These are phyloP conservation scores for Cercophora newfieldiana DNA, from an alignment of 495 filamentous ascomycete species.

Conservation along the genomic window DNA sequence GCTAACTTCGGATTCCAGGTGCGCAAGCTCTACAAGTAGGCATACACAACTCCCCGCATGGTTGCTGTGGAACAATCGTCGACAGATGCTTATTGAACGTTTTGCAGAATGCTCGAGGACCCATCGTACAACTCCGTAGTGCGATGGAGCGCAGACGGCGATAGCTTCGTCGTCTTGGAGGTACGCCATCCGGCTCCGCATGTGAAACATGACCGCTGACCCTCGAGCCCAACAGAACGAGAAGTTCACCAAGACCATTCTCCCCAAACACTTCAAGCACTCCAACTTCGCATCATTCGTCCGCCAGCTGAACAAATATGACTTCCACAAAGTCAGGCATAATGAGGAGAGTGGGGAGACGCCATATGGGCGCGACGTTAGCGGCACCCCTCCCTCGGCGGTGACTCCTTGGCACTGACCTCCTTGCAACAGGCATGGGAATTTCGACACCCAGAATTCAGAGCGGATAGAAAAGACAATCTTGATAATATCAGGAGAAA, in stretches of 20 bases:
- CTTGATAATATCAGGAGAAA: slow-evolving; percentile 96
- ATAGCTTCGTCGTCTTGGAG: slow-evolving; percentile 97
- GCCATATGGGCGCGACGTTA: slow-evolving; percentile 87
- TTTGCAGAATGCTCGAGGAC: slow-evolving; percentile 90
- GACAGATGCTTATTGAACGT: slow-evolving; percentile 28
- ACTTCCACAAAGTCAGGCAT: slow-evolving; percentile 98
- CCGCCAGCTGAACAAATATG: slow-evolving; percentile 97
- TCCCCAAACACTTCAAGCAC: slow-evolving; percentile 99
- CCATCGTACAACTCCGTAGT: slow-evolving; percentile 90
- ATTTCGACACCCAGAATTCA: slow-evolving; percentile 97
- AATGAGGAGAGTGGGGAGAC: slow-evolving; percentile 92
- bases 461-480: slow-evolving; percentile 91
- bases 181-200: slow-evolving; percentile 49
- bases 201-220: slow-evolving; percentile 12
- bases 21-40: slow-evolving; percentile 95
- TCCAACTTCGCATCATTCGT: slow-evolving; percentile 99
- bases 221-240: slow-evolving; percentile 66
- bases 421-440: slow-evolving; percentile 74
- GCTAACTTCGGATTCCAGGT: slow-evolving; percentile 57
- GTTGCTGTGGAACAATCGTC: slow-evolving; percentile 18
- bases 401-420: slow-evolving; percentile 25
- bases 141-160: slow-evolving; percentile 90
- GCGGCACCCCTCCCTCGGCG: slow-evolving; percentile 30
- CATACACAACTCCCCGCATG: slow-evolving; percentile 28
- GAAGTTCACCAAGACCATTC: slow-evolving; percentile 95